Evolutionary conservation across 768 basidiomycete genomes (phyloP).

Genomic region (Trametes gibbosa): DNA sequence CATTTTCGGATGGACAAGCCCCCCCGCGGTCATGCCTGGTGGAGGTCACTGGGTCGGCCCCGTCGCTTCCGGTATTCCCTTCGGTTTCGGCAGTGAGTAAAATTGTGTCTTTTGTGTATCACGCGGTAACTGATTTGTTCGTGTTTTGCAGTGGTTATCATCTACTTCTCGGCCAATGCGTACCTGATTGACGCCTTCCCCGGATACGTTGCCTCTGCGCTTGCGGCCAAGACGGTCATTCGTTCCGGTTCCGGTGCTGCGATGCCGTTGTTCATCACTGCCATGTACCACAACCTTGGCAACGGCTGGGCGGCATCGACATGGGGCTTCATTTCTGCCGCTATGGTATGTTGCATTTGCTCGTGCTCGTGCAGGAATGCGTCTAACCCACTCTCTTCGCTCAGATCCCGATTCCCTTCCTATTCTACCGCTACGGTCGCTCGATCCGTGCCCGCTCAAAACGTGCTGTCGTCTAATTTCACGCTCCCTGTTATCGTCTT

Average conservation of each 20-base stretch:
- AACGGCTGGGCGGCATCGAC: conserved; percentile 39
- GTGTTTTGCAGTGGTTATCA: conserved; percentile 30
- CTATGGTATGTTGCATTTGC: conserved; percentile 26
- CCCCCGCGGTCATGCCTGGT: conserved; percentile 33
- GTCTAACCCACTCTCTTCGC: background rate
- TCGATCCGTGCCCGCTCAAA: conserved; percentile 23
- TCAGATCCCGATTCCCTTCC: conserved; percentile 24
- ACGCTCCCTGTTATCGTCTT: background rate
- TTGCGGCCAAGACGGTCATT: conserved; percentile 39
- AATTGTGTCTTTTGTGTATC: background rate
- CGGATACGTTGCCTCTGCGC: conserved; percentile 38
- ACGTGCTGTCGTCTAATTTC: conserved; percentile 19
- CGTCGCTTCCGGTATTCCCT: conserved; percentile 34
- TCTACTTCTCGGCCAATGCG: conserved; percentile 40
- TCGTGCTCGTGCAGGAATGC: background rate
- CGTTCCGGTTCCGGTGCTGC: conserved; percentile 37
- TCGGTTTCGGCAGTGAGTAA: conserved; percentile 35
- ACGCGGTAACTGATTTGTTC: background rate
- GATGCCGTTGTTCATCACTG: conserved; percentile 36
- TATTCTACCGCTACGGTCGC: conserved; percentile 23
- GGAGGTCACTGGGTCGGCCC: conserved; percentile 40
- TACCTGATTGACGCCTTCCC: conserved; percentile 42
- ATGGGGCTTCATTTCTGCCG: conserved; percentile 36
- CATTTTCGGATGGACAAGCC: conserved; percentile 43
- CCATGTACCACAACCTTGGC: conserved; percentile 40